These are phyloP conservation scores for Phyllosticta capitalensis DNA, from an alignment of 2,329 filamentous ascomycete genomes.

Conservation along the genomic window DNA sequence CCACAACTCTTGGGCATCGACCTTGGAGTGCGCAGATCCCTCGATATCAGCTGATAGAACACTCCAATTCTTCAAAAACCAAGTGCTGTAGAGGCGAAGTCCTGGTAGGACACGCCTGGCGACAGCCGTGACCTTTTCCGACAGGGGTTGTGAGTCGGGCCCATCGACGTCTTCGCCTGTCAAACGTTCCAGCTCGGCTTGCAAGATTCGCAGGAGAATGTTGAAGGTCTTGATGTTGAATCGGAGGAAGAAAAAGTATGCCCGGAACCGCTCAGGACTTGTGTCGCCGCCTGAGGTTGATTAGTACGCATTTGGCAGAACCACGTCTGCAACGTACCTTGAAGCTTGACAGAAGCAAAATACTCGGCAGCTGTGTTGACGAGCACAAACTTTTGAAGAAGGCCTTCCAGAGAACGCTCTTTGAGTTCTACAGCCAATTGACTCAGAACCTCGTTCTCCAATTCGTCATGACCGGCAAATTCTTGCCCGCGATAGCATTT, in stretches of 20 bases:
- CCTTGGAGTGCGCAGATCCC: slow-evolving; percentile 45
- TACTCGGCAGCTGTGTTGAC: slow-evolving; percentile 81
- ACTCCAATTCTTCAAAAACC: slow-evolving; percentile 49
- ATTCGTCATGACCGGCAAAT: slow-evolving; percentile 65
- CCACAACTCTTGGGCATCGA: slow-evolving; percentile 55
- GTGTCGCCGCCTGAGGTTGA: slow-evolving; percentile 2
- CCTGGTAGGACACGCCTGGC: slow-evolving; percentile 54
- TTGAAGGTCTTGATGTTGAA: slow-evolving; percentile 73
- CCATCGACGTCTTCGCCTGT: slow-evolving; percentile 33
- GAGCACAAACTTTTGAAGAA: slow-evolving; percentile 69
- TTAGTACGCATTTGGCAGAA: neutral
- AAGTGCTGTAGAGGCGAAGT: slow-evolving; percentile 58
- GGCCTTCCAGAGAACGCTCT: slow-evolving; percentile 52
- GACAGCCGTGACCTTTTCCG: slow-evolving; percentile 47
- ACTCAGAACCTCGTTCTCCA: slow-evolving; percentile 77
- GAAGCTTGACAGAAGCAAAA: slow-evolving; percentile 53
- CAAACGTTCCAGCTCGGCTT: slow-evolving; percentile 57
- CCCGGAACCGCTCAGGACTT: slow-evolving; percentile 3
- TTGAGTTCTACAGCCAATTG: slow-evolving; percentile 66
- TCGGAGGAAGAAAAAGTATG: slow-evolving; percentile 56
- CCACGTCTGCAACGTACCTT: slow-evolving; percentile 35
- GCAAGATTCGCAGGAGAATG: slow-evolving; percentile 58
- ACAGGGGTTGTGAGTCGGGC: slow-evolving; percentile 26
- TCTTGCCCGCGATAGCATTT: slow-evolving; percentile 69
- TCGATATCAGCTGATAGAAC: slow-evolving; percentile 45